phyloP scores from a whole-genome alignment of 225 moss, liverwort and hornwort species.

The Polytrichum formosum region DNA sequence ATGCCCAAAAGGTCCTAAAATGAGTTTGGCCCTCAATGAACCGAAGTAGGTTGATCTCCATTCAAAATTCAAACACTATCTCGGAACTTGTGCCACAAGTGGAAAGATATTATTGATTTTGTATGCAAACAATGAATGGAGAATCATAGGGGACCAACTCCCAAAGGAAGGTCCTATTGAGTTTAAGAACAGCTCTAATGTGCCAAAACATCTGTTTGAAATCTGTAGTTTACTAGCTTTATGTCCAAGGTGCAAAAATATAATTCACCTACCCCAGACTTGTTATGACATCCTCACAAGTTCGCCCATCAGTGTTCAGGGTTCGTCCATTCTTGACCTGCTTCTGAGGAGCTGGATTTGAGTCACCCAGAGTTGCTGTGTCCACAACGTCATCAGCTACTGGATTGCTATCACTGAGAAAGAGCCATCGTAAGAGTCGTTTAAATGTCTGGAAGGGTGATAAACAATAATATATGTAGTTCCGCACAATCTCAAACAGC shows the following conservation, averaged over 20 bases:
- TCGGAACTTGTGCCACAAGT: too few relatives aligned
- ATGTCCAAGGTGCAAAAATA: not conserved
- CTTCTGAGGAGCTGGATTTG: conserved; percentile 54
- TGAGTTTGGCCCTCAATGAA: too few relatives aligned
- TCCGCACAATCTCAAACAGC: conserved; percentile 54
- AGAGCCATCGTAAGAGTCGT: conserved; percentile 43
- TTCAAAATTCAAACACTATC: too few relatives aligned
- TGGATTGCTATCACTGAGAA: conserved; percentile 18
- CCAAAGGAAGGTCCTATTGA: too few relatives aligned
- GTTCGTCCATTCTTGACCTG: conserved; percentile 33
- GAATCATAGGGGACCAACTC: too few relatives aligned
- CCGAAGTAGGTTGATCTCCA: too few relatives aligned
- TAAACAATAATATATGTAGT: conserved; percentile 47
- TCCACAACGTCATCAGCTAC: conserved; percentile 31
- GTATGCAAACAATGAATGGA: too few relatives aligned
- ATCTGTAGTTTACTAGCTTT: not conserved
- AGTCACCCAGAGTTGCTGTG: conserved; percentile 67
- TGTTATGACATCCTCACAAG: conserved; percentile 90
- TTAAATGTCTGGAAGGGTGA: conserved; percentile 66
- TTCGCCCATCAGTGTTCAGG: conserved; percentile 84
- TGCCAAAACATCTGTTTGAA: not conserved
- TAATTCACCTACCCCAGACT: conserved; percentile 57
- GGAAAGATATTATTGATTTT: too few relatives aligned
- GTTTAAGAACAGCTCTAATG: not conserved
- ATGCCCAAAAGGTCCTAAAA: too few relatives aligned